Evolutionary conservation across 176 grass and related monocot species (phyloP).

Genomic region (Pontederia paniculata): DNA sequence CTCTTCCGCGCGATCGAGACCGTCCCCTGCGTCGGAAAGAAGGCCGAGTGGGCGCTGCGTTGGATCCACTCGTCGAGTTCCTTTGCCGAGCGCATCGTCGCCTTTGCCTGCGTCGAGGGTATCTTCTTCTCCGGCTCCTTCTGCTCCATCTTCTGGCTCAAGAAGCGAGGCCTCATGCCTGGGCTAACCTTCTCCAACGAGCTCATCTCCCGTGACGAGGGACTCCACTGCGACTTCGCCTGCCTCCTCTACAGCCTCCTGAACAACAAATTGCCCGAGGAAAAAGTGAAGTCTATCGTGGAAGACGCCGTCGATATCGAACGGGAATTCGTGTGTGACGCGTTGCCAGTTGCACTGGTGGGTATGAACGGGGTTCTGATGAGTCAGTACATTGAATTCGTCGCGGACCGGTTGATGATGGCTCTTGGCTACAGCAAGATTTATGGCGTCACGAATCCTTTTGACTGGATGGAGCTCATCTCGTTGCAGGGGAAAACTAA

Average conservation of each 20-base stretch:
- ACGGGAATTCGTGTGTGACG: slow-evolving; percentile 24
- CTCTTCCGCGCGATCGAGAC: slow-evolving; percentile 25
- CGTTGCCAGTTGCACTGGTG: slow-evolving; percentile 17
- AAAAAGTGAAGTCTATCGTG: slow-evolving; percentile 8
- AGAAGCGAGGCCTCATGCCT: slow-evolving; percentile 29
- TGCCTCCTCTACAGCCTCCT: slow-evolving; percentile 15
- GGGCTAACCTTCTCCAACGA: slow-evolving; percentile 30
- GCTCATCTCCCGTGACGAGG: slow-evolving; percentile 27
- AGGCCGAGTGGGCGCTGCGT: slow-evolving; percentile 21
- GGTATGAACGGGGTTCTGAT: slow-evolving; percentile 29
- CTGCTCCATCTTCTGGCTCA: slow-evolving; percentile 28
- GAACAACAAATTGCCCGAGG: slow-evolving; percentile 7
- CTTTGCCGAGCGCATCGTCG: slow-evolving; percentile 23
- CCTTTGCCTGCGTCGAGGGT: slow-evolving; percentile 27
- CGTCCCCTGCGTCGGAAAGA: slow-evolving; percentile 7
- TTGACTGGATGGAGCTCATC: slow-evolving; percentile 33
- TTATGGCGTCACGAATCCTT: slow-evolving; percentile 18
- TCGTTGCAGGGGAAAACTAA: slow-evolving; percentile 29
- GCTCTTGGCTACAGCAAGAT: slow-evolving; percentile 5
- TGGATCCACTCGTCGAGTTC: slow-evolving; percentile 11
- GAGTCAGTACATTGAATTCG: slow-evolving; percentile 28
- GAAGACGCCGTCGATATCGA: slow-evolving; percentile 26
- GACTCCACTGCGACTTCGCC: slow-evolving; percentile 29
- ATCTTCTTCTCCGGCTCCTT: slow-evolving; percentile 29
- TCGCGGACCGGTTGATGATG: slow-evolving; percentile 12